phyloP scores from a whole-genome alignment of 495 filamentous ascomycete species.

The Aspergillus incahuasiensis region DNA sequence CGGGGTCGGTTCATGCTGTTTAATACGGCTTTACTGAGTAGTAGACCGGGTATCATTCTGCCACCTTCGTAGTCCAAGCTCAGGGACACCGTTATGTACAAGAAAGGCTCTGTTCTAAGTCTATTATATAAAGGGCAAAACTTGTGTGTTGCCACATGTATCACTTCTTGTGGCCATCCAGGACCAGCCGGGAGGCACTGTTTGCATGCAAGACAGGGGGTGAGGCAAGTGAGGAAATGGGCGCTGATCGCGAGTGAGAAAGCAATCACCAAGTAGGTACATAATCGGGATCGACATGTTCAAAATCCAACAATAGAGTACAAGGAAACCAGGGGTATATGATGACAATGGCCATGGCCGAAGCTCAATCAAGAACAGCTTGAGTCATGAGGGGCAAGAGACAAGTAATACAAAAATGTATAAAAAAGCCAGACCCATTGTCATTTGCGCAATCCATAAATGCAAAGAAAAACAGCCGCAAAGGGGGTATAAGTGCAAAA shows the following conservation, averaged over 20 bases:
- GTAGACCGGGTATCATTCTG: no score
- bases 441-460: slow-evolving; percentile 18
- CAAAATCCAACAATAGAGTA: slow-evolving; percentile 9
- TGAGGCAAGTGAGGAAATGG: not conserved
- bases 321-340: slow-evolving; percentile 16
- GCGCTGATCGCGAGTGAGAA: not conserved
- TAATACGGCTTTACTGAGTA: no score
- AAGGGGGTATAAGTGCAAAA: slow-evolving; percentile 29
- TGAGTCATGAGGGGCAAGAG: slow-evolving; percentile 2
- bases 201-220: not conserved
- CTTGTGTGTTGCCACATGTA: slow-evolving; percentile 12
- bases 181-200: slow-evolving; percentile 14
- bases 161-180: slow-evolving; percentile 5
- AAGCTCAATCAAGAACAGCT: slow-evolving; percentile 2
- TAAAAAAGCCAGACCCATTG: slow-evolving; percentile 5
- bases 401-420: not conserved
- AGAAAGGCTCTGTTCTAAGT: no score
- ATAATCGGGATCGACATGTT: not conserved
- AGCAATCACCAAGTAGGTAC: not conserved
- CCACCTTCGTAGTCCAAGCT: no score
- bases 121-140: no score
- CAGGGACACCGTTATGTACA: no score
- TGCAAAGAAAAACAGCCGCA: slow-evolving; percentile 21
- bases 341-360: not conserved
- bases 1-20: no score